These are phyloP conservation scores for Alopecurus myosuroides DNA, from an alignment of 176 grass and related monocot species.

Conservation along the genomic window DNA sequence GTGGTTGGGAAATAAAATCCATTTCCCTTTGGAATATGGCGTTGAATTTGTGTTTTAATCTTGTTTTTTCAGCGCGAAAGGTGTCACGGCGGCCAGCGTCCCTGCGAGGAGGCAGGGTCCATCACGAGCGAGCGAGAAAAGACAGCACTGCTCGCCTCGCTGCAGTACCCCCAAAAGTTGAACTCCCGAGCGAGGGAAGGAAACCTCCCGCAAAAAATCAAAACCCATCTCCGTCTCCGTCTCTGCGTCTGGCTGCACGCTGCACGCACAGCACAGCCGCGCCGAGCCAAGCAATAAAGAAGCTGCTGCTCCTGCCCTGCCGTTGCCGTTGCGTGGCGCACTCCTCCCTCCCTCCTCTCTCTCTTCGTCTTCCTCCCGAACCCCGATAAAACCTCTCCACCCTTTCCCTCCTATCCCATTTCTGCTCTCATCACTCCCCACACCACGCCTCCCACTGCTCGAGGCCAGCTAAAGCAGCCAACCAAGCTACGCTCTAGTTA, in stretches of 20 bases:
- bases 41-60: not conserved
- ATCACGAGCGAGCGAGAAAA: not conserved
- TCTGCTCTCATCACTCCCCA: constrained; percentile 2
- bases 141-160: not conserved
- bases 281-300: constrained; percentile 23
- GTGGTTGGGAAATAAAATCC: too few species aligned
- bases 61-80: not conserved
- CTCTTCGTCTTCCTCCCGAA: constrained; percentile 24
- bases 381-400: constrained; percentile 35
- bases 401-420: not conserved
- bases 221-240: not conserved
- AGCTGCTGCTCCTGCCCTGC: not conserved
- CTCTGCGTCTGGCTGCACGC: not conserved
- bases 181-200: constrained; percentile 2
- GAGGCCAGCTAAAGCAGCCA: constrained; percentile 7
- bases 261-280: not conserved
- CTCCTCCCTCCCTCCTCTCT: not conserved
- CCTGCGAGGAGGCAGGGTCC: not conserved
- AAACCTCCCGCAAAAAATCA: not conserved
- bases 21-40: too few species aligned
- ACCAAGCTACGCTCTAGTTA: not conserved
- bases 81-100: not conserved
- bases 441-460: constrained; percentile 1
- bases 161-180: not conserved
- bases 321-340: not conserved